These are phyloP conservation scores for Erythrophleum fordii DNA, from an alignment of 306 rosid genomes.

Conservation along the genomic window DNA sequence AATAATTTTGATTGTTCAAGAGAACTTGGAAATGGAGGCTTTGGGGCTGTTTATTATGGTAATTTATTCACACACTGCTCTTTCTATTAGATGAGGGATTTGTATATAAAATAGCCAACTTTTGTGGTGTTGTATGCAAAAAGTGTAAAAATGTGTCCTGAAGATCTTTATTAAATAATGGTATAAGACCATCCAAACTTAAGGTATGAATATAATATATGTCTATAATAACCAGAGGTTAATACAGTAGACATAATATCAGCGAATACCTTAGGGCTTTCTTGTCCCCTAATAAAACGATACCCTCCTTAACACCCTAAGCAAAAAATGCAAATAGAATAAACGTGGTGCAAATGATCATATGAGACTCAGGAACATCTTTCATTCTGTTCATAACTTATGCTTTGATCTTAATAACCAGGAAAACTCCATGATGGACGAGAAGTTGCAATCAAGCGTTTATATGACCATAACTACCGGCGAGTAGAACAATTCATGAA, in stretches of 20 bases:
- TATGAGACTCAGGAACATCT: neutral
- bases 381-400: slow-evolving; percentile 22
- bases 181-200: neutral
- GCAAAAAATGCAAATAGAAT: neutral
- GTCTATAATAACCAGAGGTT: too few species aligned
- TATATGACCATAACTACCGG: slow-evolving; percentile 59
- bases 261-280: neutral
- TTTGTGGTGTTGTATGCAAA: neutral
- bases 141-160: neutral
- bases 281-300: neutral
- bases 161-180: too few species aligned
- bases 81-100: neutral
- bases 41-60: slow-evolving; percentile 46
- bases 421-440: slow-evolving; percentile 74
- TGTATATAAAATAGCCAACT: neutral
- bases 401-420: slow-evolving; percentile 35
- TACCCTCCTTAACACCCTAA: neutral
- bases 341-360: neutral
- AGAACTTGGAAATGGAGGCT: slow-evolving; percentile 64
- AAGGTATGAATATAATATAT: too few species aligned
- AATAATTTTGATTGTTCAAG: slow-evolving; percentile 49
- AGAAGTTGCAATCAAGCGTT: slow-evolving; percentile 75
- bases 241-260: neutral
- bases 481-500: slow-evolving; percentile 67
- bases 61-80: neutral